Evolutionary conservation across 1,139 yeast species (phyloP), one percentile per base, ranked within the genome.

Genomic region (Kodamaea anthophila): DNA sequence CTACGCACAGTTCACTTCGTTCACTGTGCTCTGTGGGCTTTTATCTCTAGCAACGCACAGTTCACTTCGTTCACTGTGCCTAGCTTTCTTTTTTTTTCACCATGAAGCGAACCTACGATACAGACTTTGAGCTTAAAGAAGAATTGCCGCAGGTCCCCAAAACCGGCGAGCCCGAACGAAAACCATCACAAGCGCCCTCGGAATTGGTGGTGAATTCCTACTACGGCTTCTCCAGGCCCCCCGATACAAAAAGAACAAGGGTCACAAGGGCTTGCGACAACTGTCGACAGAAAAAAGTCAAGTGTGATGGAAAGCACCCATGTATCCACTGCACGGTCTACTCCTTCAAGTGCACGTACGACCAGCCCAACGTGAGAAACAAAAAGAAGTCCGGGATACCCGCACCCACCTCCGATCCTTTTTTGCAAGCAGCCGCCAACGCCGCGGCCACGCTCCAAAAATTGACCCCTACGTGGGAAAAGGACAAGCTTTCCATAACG

Each of bases 321-420:
- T 86, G 96, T 55, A 78, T 80, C 28, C 93, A 83, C 51, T 85
- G 95, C 50, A 83, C 96, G 0, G 95, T 86, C 2, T 87, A 86
- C 54, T 77, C 86, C 7, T 84, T 81, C 53, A 58, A 69, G 36
- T 82, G 91, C 52, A 66, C 76, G 13, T 76, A 80, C 47, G 79
- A 78, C 46, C 82, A 79, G 46, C 91, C 91, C n/a, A 74, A 82
- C 21, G 70, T 74, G 38, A 58, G 91, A 31, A 73, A 75, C 45
- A 61, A 55, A 44, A 55, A 53, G 30, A 53, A 55, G 35, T 46
- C 54, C 13, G 63, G 60, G 3, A 56, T 57, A 8, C 66, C 65
- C 2, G 36, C 44, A 1, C 59, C 61, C 3, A 28, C 43, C 2
- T 38, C 45, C 2, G 40, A 43, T 8, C 40, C 41, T 21, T 38